These are phyloP conservation scores for Flaveria ramosissima DNA, from an alignment of 129 eudicot genomes.

Conservation along the genomic window DNA sequence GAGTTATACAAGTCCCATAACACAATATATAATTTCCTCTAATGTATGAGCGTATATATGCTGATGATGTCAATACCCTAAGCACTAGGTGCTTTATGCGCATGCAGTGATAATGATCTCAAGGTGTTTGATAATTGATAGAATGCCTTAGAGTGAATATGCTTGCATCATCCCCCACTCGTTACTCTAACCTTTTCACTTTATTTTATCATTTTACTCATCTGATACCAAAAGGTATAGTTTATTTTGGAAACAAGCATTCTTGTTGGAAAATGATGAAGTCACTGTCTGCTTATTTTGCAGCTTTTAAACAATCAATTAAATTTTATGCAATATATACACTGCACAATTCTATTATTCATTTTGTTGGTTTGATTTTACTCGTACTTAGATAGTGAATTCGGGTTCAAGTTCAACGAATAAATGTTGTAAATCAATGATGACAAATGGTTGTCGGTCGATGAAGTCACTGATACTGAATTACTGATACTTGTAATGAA, in stretches of 20 bases:
- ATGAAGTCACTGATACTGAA: constrained; percentile 36
- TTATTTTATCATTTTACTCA: constrained; percentile 28
- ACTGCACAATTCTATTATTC: not conserved
- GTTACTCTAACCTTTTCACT: constrained; percentile 28
- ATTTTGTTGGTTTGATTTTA: not conserved
- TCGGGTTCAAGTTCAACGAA: too few species aligned
- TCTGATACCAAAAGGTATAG: constrained; percentile 19
- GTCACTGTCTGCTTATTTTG: constrained; percentile 23
- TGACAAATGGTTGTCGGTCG: constrained; percentile 12
- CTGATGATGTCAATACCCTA: constrained; percentile 33
- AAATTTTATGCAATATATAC: not conserved
- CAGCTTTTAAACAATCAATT: constrained; percentile 10
- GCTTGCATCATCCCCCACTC: constrained; percentile 38
- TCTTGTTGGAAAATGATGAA: constrained; percentile 39
- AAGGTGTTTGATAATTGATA: constrained; percentile 35
- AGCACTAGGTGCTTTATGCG: constrained; percentile 33
- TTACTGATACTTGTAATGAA: not conserved
- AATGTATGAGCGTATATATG: constrained; percentile 12
- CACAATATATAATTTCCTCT: constrained; percentile 9
- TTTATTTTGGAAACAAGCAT: constrained; percentile 30
- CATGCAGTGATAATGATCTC: constrained; percentile 34
- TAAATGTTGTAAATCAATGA: not conserved
- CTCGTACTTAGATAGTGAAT: too few species aligned
- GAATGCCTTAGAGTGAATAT: constrained; percentile 37
- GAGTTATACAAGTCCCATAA: constrained; percentile 1